A percentile compares a stretch with the other conserved stretches of the same genome.
phyloP scores from a whole-genome alignment of 306 rosid genomes.

The Prunus salicina region DNA sequence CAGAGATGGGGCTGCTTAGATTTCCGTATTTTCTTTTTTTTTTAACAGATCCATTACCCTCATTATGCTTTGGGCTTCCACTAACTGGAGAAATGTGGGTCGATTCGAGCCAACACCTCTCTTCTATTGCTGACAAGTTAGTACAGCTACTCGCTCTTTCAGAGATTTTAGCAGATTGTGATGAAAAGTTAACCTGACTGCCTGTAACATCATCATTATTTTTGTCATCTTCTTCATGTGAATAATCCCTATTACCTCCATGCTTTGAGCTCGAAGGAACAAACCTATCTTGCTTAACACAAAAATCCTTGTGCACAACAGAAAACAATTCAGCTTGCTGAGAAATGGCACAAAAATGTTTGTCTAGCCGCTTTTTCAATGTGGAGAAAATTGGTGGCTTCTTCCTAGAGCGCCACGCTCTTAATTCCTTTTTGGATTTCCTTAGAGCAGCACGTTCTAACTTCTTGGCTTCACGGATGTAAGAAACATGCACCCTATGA shows the following conservation, averaged over 20 bases:
- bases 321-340: conserved; percentile 79
- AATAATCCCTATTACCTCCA: conserved; percentile 27
- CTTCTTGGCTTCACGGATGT: conserved; percentile 46
- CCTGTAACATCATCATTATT: conserved; percentile 21
- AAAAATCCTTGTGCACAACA: conserved; percentile 41
- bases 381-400: conserved; percentile 38
- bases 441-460: conserved; percentile 32
- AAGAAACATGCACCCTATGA: conserved; percentile 51
- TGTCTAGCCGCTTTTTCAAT: conserved; percentile 58
- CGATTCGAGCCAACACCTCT: conserved; percentile 61
- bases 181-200: conserved; percentile 29
- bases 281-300: conserved; percentile 70
- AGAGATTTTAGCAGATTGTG: conserved; percentile 39
- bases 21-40: conserved; percentile 30
- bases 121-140: conserved; percentile 78
- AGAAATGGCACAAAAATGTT: conserved; percentile 67
- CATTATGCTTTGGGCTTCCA: conserved; percentile 28
- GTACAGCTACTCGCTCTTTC: conserved; percentile 76
- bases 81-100: conserved; percentile 30
- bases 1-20: conserved; percentile 10
- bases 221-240: conserved; percentile 33
- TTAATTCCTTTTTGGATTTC: conserved; percentile 23
- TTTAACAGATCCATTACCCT: conserved; percentile 34
- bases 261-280: conserved; percentile 38
- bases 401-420: conserved; percentile 1